Evolutionary conservation across 2,329 filamentous ascomycete species (phyloP).

Genomic region (Fusarium anguioides): DNA sequence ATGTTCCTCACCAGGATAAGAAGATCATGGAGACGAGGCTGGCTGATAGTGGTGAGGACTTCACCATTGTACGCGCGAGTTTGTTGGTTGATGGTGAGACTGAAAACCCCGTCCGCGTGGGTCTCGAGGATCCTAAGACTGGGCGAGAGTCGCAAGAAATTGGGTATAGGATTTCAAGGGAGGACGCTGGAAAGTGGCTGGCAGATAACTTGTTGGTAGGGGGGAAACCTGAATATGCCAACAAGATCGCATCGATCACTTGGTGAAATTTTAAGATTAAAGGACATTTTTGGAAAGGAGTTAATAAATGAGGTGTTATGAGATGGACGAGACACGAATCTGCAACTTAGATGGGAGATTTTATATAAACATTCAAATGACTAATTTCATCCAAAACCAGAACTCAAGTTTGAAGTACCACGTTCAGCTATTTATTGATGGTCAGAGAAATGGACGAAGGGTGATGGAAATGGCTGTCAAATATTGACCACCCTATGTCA

Average conservation of each 20-base stretch:
- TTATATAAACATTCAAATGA: too few relatives aligned
- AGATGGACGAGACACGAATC: too few relatives aligned
- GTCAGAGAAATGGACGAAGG: too few relatives aligned
- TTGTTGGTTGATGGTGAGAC: slow-evolving; percentile 49
- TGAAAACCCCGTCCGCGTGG: slow-evolving; percentile 49
- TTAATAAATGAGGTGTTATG: not conserved
- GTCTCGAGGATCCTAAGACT: slow-evolving; percentile 52
- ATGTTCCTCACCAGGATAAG: slow-evolving; percentile 61
- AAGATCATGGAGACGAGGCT: slow-evolving; percentile 56
- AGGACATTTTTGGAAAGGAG: not conserved
- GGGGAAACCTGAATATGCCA: slow-evolving; percentile 42
- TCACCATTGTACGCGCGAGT: slow-evolving; percentile 54
- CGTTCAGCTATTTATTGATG: too few relatives aligned
- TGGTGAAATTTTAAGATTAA: slow-evolving; percentile 38
- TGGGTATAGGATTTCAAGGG: slow-evolving; percentile 60
- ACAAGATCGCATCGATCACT: slow-evolving; percentile 54
- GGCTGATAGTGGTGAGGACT: slow-evolving; percentile 47
- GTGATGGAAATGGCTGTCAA: too few relatives aligned
- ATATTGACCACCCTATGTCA: too few relatives aligned
- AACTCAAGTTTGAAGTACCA: too few relatives aligned
- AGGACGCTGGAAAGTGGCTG: slow-evolving; percentile 61
- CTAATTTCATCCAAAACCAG: too few relatives aligned
- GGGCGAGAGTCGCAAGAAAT: slow-evolving; percentile 51
- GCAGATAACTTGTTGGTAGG: slow-evolving; percentile 53
- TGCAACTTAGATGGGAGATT: too few relatives aligned